phyloP scores from a whole-genome alignment of 1,284 basidiomycete species.

The Fomitopsis palustris region DNA sequence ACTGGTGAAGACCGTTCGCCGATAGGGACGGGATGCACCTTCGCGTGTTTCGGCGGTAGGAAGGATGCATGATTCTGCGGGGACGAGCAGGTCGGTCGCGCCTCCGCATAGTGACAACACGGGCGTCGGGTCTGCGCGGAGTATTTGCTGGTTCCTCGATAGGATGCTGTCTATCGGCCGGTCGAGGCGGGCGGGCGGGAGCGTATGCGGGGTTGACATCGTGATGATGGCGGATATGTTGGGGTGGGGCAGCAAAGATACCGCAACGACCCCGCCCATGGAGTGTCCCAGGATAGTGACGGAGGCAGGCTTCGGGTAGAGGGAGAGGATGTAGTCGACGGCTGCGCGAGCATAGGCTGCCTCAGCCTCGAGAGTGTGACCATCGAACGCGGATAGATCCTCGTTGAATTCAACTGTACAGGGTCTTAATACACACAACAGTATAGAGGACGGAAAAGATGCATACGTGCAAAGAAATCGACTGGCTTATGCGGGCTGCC shows the following conservation, averaged over 20 bases:
- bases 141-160: slow-evolving; percentile 32
- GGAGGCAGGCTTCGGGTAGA: slow-evolving; percentile 61
- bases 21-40: slow-evolving; percentile 30
- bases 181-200: slow-evolving; percentile 89
- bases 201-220: slow-evolving; percentile 90
- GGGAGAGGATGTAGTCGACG: slow-evolving; percentile 73
- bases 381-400: slow-evolving; percentile 95
- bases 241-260: slow-evolving; percentile 59
- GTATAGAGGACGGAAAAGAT: slow-evolving; percentile 5
- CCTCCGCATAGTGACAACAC: slow-evolving; percentile 92
- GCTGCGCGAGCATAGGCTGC: slow-evolving; percentile 74
- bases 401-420: slow-evolving; percentile 91
- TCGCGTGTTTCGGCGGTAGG: slow-evolving; percentile 28
- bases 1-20: slow-evolving; percentile 82
- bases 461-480: slow-evolving; percentile 83
- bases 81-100: slow-evolving; percentile 88
- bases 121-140: slow-evolving; percentile 48
- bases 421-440: neutral
- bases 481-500: slow-evolving; percentile 50
- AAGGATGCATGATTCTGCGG: slow-evolving; percentile 86
- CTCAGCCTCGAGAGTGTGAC: slow-evolving; percentile 83
- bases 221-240: slow-evolving; percentile 84
- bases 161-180: slow-evolving; percentile 79
- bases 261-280: slow-evolving; percentile 97
- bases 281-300: slow-evolving; percentile 91